Evolutionary conservation across 1,284 basidiomycete genomes (phyloP).

Genomic region (Tylopilus orsonianus): DNA sequence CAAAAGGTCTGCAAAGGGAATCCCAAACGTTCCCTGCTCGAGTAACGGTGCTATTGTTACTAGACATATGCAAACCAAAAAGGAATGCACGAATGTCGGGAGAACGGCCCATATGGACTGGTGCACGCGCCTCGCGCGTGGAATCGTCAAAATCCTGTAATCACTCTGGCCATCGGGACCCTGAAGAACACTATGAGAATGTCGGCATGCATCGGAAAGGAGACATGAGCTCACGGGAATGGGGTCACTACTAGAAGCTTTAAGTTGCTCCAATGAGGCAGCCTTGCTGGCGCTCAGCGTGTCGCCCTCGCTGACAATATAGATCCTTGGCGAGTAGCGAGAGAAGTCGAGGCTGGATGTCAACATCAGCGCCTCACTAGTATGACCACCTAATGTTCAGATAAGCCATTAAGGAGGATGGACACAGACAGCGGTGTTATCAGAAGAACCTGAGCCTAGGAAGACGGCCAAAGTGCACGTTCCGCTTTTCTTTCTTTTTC

Average conservation of each 20-base stretch:
- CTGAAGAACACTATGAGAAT: conserved; percentile 20
- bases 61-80: conserved; percentile 57
- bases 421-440: neutral
- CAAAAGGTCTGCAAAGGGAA: conserved; percentile 71
- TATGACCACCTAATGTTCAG: conserved; percentile 80
- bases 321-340: conserved; percentile 77
- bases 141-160: conserved; percentile 66
- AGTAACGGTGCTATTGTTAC: conserved; percentile 53
- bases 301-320: conserved; percentile 86
- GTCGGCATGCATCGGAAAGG: neutral
- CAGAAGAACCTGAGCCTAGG: conserved; percentile 54
- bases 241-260: conserved; percentile 23
- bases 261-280: conserved; percentile 56
- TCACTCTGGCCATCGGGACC: conserved; percentile 7
- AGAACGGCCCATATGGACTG: conserved; percentile 73
- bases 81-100: conserved; percentile 60
- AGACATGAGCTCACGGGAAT: conserved; percentile 19
- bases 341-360: conserved; percentile 74
- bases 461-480: conserved; percentile 51
- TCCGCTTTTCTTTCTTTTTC: conserved; percentile 19
- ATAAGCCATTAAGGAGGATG: conserved; percentile 5
- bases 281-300: conserved; percentile 76
- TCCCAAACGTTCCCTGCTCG: conserved; percentile 20
- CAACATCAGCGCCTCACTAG: conserved; percentile 82
- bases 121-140: conserved; percentile 84